These are phyloP conservation scores for Caloboletus firmus DNA, from an alignment of 1,284 basidiomycete species.

Conservation along the genomic window DNA sequence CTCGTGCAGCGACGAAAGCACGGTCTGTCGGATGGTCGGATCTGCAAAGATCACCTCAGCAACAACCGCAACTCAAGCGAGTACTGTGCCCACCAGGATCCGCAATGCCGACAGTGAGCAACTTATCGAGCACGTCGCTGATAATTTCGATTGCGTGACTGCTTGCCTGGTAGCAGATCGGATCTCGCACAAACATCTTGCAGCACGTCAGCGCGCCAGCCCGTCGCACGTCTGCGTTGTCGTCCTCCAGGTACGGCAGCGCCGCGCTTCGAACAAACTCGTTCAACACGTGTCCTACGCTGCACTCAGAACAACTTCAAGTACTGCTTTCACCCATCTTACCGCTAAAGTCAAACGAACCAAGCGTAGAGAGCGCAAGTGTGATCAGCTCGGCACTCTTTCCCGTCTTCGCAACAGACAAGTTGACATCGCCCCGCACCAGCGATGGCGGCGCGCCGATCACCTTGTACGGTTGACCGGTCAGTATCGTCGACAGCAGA, in stretches of 20 bases:
- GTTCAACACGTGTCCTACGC: conserved; percentile 84
- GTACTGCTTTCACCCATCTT: conserved; percentile 22
- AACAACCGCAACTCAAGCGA: background rate
- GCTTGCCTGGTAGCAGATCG: conserved; percentile 95
- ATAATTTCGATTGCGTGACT: conserved; percentile 97
- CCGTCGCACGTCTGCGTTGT: conserved; percentile 84
- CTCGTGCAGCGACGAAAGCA: conserved; percentile 87
- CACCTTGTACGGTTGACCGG: conserved; percentile 82
- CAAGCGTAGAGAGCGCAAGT: conserved; percentile 85
- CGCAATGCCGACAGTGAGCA: conserved; percentile 95
- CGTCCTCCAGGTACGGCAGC: conserved; percentile 93
- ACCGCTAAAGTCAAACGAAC: conserved; percentile 95
- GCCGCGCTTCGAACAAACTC: conserved; percentile 95
- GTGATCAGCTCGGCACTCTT: conserved; percentile 79
- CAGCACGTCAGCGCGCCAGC: conserved; percentile 95
- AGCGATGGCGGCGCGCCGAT: conserved; percentile 74
- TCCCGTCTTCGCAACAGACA: conserved; percentile 49
- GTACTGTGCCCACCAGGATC: conserved; percentile 77
- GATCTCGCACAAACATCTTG: conserved; percentile 89
- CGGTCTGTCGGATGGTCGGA: conserved; percentile 81
- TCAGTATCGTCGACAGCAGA: conserved; percentile 75
- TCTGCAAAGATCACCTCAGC: conserved; percentile 47
- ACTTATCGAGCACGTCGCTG: conserved; percentile 96
- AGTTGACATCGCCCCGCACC: conserved; percentile 57
- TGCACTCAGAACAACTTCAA: conserved; percentile 14